A percentile compares a stretch with the other conserved stretches of the same genome.
Evolutionary conservation across 495 filamentous ascomycete genomes (phyloP).

Genomic region (Penicillium taxi): DNA sequence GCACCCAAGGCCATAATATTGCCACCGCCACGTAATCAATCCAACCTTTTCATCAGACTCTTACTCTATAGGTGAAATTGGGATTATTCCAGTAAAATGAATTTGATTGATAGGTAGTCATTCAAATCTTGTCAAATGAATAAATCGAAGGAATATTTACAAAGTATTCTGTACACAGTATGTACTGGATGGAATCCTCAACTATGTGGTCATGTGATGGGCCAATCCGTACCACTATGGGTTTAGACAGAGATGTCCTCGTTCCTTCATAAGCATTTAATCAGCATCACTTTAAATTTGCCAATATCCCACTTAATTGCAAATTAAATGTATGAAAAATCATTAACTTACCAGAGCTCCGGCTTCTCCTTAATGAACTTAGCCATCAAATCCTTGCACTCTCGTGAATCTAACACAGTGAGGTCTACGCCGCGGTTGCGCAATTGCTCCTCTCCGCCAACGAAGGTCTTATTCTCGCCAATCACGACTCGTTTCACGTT

Average conservation of each 20-base stretch:
- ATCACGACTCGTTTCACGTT: conserved; percentile 74
- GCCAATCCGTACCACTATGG: conserved; percentile 40
- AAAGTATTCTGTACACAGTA: no score
- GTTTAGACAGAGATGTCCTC: conserved; percentile 64
- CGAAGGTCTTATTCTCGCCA: conserved; percentile 74
- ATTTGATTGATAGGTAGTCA: no score
- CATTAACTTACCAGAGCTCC: conserved; percentile 58
- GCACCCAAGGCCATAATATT: no score
- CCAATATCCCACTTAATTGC: background rate
- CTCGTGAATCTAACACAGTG: conserved; percentile 57
- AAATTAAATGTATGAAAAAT: conserved; percentile 4
- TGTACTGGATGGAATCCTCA: no score
- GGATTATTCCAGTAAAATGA: no score
- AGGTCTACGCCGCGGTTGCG: conserved; percentile 66
- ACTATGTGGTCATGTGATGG: no score
- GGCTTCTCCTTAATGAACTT: conserved; percentile 70
- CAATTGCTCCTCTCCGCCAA: conserved; percentile 71
- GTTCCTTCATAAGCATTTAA: conserved; percentile 46
- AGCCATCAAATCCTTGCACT: conserved; percentile 68
- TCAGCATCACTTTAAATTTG: conserved; percentile 11
- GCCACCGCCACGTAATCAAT: no score
- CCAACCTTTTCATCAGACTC: no score
- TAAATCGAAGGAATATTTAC: no score
- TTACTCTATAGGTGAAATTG: no score
- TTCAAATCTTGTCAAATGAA: no score